Percentiles rank a stretch among this genome's conserved stretches.
These are phyloP conservation scores for Breynia disticha DNA, from an alignment of 441 rosid species.

Conservation along the genomic window DNA sequence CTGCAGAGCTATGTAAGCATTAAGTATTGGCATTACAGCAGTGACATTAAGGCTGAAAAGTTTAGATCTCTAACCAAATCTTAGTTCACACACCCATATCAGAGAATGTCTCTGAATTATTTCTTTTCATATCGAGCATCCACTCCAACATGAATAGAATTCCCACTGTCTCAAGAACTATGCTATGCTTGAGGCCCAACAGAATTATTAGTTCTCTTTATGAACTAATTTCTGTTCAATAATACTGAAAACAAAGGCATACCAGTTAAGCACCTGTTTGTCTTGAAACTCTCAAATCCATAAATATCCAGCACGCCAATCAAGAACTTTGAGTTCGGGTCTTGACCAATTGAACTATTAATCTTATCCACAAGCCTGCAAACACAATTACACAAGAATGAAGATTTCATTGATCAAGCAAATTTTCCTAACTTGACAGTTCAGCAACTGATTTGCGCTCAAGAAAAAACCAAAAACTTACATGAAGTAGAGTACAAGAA, in stretches of 20 bases:
- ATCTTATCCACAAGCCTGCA: slow-evolving; percentile 87
- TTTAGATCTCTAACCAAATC: background rate
- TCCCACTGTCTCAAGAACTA: slow-evolving; percentile 12
- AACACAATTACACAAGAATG: slow-evolving; percentile 17
- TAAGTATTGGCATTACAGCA: no score
- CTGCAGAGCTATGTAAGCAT: no score
- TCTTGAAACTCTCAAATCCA: slow-evolving; percentile 98
- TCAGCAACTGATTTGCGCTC: slow-evolving; percentile 1
- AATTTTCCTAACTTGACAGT: slow-evolving; percentile 12
- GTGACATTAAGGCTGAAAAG: slow-evolving; percentile 3
- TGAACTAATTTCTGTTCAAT: slow-evolving; percentile 21
- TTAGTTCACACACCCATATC: background rate
- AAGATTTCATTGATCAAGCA: background rate
- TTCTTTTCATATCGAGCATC: background rate
- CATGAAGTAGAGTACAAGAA: slow-evolving; percentile 4
- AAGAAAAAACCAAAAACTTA: slow-evolving; percentile 12
- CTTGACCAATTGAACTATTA: slow-evolving; percentile 86
- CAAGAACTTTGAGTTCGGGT: slow-evolving; percentile 68
- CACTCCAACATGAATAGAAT: slow-evolving; percentile 7
- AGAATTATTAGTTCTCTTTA: slow-evolving; percentile 14
- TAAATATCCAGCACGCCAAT: slow-evolving; percentile 96
- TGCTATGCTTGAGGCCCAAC: slow-evolving; percentile 10
- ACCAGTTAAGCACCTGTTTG: slow-evolving; percentile 92
- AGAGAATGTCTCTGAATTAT: background rate
- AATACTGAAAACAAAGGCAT: slow-evolving; percentile 43